Percentiles rank a stretch among this genome's conserved stretches.
Conservation (phyloP, 208 protist genomes). For the Vickermania ingenoplastis region DNA sequence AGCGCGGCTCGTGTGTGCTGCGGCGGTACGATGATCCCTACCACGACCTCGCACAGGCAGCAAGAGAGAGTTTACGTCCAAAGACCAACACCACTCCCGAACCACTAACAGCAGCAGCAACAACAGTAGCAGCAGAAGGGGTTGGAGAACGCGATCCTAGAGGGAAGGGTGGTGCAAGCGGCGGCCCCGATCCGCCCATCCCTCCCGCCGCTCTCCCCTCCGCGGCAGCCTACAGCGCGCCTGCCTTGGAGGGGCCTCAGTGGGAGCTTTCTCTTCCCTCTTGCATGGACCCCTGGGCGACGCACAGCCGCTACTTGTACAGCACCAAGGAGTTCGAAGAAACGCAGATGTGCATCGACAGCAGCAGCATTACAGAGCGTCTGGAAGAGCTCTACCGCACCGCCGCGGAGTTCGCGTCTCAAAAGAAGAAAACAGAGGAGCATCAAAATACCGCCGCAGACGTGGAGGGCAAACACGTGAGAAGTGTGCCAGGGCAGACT, state of each 20-base stretch:
- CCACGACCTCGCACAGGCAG: background rate
- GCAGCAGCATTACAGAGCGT: conserved; percentile 29
- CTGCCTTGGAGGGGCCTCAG: background rate
- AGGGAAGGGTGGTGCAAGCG: background rate
- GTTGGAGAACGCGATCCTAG: background rate
- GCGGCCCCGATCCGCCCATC: no score
- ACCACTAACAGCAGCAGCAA: background rate
- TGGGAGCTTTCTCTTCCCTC: conserved; percentile 24
- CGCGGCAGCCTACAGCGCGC: conserved; percentile 2
- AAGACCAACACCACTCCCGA: background rate
- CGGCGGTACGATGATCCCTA: conserved; percentile 54
- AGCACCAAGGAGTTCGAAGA: conserved; percentile 39
- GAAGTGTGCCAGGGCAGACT: no score
- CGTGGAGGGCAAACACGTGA: no score
- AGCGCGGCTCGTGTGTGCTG: conserved; percentile 47
- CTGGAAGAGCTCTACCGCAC: conserved; percentile 14
- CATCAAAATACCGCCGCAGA: no score
- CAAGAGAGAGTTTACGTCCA: background rate
- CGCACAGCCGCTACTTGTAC: conserved; percentile 67
- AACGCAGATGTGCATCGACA: conserved; percentile 35
- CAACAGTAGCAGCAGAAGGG: no score
- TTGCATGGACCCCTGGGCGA: conserved; percentile 35
- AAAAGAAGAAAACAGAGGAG: no score
- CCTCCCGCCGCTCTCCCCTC: background rate
- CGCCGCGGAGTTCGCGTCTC: conserved; percentile 16